Evolutionary conservation across 73 alveolate genomes (phyloP).

Genomic region (Paramecium caudatum): DNA sequence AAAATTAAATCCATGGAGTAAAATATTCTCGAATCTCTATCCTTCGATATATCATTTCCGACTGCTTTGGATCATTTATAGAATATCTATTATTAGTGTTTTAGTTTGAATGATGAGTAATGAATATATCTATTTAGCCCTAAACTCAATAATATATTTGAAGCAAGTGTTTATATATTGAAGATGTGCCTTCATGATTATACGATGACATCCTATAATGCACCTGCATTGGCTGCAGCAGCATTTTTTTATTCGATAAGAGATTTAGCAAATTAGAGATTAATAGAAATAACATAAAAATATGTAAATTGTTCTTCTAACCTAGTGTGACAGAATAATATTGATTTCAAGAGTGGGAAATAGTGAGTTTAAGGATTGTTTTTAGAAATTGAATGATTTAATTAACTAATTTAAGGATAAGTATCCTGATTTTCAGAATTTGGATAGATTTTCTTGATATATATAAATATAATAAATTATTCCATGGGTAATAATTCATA

Average conservation of each 20-base stretch:
- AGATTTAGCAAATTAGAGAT: neutral
- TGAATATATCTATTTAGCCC: neutral
- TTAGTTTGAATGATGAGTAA: conserved; percentile 53
- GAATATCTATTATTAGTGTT: conserved; percentile 27
- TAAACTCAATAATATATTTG: neutral
- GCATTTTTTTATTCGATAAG: neutral
- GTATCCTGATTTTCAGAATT: conserved; percentile 50
- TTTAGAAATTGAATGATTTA: neutral
- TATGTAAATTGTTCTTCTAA: neutral
- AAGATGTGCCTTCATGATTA: conserved; percentile 70
- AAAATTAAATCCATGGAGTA: conserved; percentile 45
- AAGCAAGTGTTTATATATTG: conserved; percentile 49
- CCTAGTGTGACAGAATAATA: neutral
- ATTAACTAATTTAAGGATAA: neutral
- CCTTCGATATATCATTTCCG: conserved; percentile 42
- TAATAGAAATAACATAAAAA: neutral
- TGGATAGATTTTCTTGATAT: conserved; percentile 31
- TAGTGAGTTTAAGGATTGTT: neutral
- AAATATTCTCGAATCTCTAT: conserved; percentile 19
- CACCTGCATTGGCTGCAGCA: conserved; percentile 12
- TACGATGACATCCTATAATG: neutral
- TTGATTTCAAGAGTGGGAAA: neutral
- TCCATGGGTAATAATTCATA: too few relatives aligned
- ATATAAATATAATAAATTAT: too few relatives aligned
- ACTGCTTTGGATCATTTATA: conserved; percentile 56